Conservation (phyloP, 148 eudicot genomes). For the Rheum nobile region DNA sequence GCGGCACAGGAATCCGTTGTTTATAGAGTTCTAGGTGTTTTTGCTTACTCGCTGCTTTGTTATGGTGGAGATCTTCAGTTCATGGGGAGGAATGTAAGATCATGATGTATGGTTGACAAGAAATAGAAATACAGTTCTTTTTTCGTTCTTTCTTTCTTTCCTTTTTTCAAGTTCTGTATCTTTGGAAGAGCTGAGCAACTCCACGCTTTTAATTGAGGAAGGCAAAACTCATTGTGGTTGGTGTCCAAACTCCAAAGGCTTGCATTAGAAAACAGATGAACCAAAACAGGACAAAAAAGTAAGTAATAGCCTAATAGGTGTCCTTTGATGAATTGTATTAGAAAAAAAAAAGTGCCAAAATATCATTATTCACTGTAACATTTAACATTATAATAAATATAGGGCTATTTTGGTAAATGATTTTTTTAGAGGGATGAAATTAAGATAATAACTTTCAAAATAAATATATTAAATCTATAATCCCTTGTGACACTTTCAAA, state of each 20-base stretch:
- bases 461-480: no score
- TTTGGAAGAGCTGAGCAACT: background rate
- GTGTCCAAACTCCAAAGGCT: background rate
- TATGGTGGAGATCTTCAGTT: background rate
- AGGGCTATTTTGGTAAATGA: no score
- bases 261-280: background rate
- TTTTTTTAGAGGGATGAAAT: no score
- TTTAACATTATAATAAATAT: no score
- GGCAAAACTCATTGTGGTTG: background rate
- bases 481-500: no score
- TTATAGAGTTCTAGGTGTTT: background rate
- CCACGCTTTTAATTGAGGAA: no score
- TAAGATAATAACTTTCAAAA: no score
- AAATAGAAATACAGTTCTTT: background rate
- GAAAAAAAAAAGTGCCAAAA: background rate
- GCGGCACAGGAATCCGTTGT: background rate
- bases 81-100: background rate
- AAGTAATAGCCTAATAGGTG: background rate
- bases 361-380: background rate
- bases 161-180: background rate
- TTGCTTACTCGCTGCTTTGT: background rate
- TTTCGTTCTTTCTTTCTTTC: background rate
- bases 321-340: background rate
- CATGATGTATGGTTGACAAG: background rate
- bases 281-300: background rate